Base-by-base conservation (phyloP, 1,284 basidiomycete genomes). In the Agroathelia rolfsii region DNA sequence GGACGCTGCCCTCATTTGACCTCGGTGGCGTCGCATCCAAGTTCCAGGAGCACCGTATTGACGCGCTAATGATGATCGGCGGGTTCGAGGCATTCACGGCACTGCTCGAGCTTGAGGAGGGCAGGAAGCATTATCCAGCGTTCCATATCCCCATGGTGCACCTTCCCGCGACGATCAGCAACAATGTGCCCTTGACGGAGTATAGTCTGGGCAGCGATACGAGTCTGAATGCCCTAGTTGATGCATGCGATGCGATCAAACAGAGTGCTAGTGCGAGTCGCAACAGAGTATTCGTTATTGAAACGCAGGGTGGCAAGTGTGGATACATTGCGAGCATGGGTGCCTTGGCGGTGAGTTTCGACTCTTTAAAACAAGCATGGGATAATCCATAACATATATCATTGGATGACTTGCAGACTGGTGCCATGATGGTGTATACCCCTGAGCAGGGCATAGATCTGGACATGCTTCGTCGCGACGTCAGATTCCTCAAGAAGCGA, bases 111-210 rank as follows among this genome's bases (percentile, higher is more conserved):
- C 63, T 98, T 35, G 85, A 95, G 49, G 72, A 82, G 43, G 85
- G 76, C 7, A 64, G 92, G 44, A 72, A 78, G 43, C 58, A 76
- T 48, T 95, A 97, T 56, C 87, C 90, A 12, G 75, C 84, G 32
- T 88, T 97, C 68, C 80, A 92, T 46, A 86, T 96, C 43, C 92
- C 92, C 16, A 85, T 95, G 73, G 80, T 80, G 22, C 89, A 94
- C 52, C 65, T 96, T 3, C 92, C 92, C 2, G 93, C 93, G 19
- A 97, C 93, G 29, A 82, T 99, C 50, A 92, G 86, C 42, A 98
- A 98, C 65, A 99, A 99, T 47, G 92, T 99, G 5, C 94, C 95
- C 1, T 58, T 97, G 62, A 96, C 92, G 37, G 93, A 98, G 56
- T 92, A 88, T 57, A 93, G 88, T 53, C 62, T 98, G 34, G 94